Percentiles rank a stretch among this genome's conserved stretches.
Evolutionary conservation across 768 basidiomycete species (phyloP).

Genomic region (Suillus occidentalis): DNA sequence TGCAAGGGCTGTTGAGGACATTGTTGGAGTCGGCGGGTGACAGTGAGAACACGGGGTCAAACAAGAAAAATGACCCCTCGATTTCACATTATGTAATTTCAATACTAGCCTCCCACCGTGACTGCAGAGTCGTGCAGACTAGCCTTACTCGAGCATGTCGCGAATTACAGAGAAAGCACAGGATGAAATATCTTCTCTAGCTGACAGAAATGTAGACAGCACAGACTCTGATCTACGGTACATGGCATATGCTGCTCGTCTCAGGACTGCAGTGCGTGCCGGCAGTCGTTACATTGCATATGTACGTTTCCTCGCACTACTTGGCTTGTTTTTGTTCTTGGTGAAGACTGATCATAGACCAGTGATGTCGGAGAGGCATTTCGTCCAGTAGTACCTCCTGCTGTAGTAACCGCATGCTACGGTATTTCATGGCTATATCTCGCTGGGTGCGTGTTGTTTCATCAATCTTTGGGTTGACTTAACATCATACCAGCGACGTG

Average conservation of each 20-base stretch:
- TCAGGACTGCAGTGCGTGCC: constrained; percentile 74
- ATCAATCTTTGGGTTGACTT: not conserved
- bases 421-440: constrained; percentile 84
- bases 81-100: constrained; percentile 16
- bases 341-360: constrained; percentile 46
- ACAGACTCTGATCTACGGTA: constrained; percentile 71
- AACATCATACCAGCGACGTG: constrained; percentile 50
- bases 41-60: constrained; percentile 9
- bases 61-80: constrained; percentile 16
- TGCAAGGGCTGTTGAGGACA: constrained; percentile 20
- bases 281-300: constrained; percentile 75
- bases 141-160: constrained; percentile 9
- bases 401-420: constrained; percentile 73
- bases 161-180: constrained; percentile 35
- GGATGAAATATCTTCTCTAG: constrained; percentile 54
- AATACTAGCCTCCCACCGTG: not conserved
- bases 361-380: constrained; percentile 86
- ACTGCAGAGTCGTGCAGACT: too few relatives aligned
- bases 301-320: constrained; percentile 38
- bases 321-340: not conserved
- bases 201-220: constrained; percentile 62
- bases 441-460: constrained; percentile 44
- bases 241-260: constrained; percentile 75
- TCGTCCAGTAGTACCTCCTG: constrained; percentile 72
- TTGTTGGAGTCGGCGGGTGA: constrained; percentile 7